A percentile compares a stretch with the other conserved stretches of the same genome.
phyloP scores from a whole-genome alignment of 169 alveolate genomes.

The Haemoproteus tartakovskyi region DNA sequence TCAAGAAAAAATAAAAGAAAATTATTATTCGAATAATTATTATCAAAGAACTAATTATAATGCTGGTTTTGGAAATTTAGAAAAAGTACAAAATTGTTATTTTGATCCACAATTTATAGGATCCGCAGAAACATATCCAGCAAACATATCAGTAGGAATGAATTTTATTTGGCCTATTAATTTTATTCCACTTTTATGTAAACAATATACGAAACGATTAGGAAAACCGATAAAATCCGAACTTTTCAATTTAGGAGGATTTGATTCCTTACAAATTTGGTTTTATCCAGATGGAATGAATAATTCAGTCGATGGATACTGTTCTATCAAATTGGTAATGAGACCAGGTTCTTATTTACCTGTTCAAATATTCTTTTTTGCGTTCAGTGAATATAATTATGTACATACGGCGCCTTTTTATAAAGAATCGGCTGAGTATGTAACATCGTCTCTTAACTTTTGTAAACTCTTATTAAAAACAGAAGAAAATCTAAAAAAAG shows the following conservation, averaged over 20 bases:
- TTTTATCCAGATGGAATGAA: slow-evolving; percentile 84
- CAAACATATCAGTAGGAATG: slow-evolving; percentile 79
- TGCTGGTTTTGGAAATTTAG: slow-evolving; percentile 78
- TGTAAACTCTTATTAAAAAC: slow-evolving; percentile 66
- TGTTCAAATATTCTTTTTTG: slow-evolving; percentile 75
- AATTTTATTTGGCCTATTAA: slow-evolving; percentile 81
- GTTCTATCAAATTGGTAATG: slow-evolving; percentile 77
- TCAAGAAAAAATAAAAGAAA: slow-evolving; percentile 66
- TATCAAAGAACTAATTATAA: slow-evolving; percentile 73
- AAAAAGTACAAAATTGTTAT: slow-evolving; percentile 73
- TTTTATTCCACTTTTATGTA: slow-evolving; percentile 80
- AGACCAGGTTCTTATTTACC: slow-evolving; percentile 86
- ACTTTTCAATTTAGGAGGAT: slow-evolving; percentile 82
- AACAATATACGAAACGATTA: slow-evolving; percentile 76
- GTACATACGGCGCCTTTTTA: slow-evolving; percentile 75
- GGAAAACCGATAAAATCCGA: slow-evolving; percentile 84
- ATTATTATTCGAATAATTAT: slow-evolving; percentile 45
- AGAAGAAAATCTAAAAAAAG: slow-evolving; percentile 4
- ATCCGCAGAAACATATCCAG: slow-evolving; percentile 79
- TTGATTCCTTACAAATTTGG: slow-evolving; percentile 86
- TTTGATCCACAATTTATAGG: slow-evolving; percentile 85
- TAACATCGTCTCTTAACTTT: slow-evolving; percentile 70
- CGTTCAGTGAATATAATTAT: slow-evolving; percentile 76
- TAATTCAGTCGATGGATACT: slow-evolving; percentile 75
- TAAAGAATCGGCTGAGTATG: slow-evolving; percentile 79